Percentiles rank a stretch among this genome's conserved stretches.
Conservation (phyloP, 768 basidiomycete species). For the Tylopilus balloui region DNA sequence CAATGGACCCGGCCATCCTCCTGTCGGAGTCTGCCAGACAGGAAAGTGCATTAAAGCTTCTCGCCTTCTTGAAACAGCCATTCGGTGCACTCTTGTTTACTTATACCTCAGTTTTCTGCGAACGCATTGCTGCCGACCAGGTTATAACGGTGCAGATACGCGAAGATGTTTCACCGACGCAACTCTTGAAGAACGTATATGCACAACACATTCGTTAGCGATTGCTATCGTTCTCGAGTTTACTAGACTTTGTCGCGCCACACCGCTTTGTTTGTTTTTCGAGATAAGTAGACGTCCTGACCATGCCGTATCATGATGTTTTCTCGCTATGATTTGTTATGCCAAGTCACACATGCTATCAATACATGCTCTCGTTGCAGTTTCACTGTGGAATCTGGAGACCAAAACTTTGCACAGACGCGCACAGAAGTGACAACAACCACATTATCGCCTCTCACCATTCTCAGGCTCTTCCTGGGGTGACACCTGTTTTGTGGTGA, state of each 20-base stretch:
- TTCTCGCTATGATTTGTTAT: no score
- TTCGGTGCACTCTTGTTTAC: conserved; percentile 17
- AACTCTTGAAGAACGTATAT: conserved; percentile 1
- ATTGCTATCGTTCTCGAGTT: not conserved
- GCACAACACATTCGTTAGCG: conserved; percentile 11
- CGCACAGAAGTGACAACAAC: no score
- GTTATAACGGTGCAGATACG: conserved; percentile 5
- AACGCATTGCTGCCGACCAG: conserved; percentile 10
- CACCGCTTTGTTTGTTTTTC: no score
- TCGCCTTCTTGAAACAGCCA: conserved; percentile 6
- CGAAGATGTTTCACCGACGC: conserved; percentile 2
- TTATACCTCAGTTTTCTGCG: not conserved
- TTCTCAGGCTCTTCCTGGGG: no score
- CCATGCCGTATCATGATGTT: no score
- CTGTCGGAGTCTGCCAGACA: not conserved
- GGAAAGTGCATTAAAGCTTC: conserved; percentile 2
- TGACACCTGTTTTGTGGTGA: no score
- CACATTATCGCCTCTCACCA: no score
- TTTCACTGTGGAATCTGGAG: no score
- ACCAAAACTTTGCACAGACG: no score
- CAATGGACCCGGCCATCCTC: conserved; percentile 1
- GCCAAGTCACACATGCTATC: no score
- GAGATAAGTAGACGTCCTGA: no score
- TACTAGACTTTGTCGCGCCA: not conserved
- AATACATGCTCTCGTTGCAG: no score